Evolutionary conservation across 2,329 filamentous ascomycete genomes (phyloP).

Genomic region (Cladosporium sp.): DNA sequence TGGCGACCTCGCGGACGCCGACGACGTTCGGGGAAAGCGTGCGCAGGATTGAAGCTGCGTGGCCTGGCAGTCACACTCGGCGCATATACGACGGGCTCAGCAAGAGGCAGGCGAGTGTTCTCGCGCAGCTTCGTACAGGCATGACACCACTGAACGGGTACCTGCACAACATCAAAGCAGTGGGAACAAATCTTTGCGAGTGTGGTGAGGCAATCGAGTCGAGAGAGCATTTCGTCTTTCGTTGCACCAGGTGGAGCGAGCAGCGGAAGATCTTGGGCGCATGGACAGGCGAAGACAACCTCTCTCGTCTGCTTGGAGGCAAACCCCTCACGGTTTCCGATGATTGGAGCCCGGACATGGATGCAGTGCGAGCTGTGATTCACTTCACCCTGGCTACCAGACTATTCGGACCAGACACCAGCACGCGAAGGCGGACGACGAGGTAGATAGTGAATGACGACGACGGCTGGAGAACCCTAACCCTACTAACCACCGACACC

Average conservation of each 20-base stretch:
- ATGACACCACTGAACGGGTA: conserved; percentile 1
- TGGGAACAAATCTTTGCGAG: neutral
- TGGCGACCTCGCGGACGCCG: neutral
- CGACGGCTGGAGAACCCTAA: no score
- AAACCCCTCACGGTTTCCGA: neutral
- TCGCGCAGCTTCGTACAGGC: neutral
- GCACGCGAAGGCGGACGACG: neutral
- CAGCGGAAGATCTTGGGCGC: conserved; percentile 1
- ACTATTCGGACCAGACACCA: neutral
- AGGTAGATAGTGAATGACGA: no score
- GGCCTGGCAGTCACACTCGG: neutral
- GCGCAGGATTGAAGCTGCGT: neutral
- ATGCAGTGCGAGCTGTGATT: conserved; percentile 2
- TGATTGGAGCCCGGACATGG: conserved; percentile 2
- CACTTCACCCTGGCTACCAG: neutral
- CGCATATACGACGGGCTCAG: neutral
- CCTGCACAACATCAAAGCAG: neutral
- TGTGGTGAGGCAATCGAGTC: neutral
- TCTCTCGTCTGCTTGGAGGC: conserved; percentile 1
- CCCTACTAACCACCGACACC: no score
- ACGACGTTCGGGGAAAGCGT: neutral
- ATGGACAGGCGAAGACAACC: neutral
- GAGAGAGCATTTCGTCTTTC: conserved; percentile 5
- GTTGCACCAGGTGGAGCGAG: neutral
- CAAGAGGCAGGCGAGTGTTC: no score